These are phyloP conservation scores for Colletotrichum brevisporum DNA, from an alignment of 2,329 filamentous ascomycete species.

Conservation along the genomic window DNA sequence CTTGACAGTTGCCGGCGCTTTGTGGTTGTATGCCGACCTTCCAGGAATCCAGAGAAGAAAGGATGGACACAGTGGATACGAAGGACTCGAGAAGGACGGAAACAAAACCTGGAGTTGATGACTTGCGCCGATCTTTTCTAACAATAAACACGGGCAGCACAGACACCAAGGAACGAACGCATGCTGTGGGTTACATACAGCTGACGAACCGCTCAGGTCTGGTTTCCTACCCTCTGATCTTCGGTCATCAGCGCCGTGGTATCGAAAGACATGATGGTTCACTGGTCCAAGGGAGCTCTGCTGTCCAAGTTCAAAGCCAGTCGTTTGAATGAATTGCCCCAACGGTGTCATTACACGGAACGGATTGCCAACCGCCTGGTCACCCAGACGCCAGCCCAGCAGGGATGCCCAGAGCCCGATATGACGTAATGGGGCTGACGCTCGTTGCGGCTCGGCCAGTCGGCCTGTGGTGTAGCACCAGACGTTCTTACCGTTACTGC, in stretches of 20 bases:
- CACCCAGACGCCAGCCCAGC: constrained; percentile 17
- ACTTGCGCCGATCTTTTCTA: constrained; percentile 21
- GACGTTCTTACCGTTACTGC: neutral
- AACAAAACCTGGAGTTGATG: neutral
- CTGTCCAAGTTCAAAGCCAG: constrained; percentile 12
- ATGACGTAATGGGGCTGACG: constrained; percentile 30
- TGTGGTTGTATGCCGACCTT: neutral
- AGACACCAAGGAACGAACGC: constrained; percentile 13
- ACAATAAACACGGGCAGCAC: constrained; percentile 13
- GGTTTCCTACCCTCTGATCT: neutral
- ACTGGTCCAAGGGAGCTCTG: neutral
- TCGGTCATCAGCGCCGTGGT: neutral
- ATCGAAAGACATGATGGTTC: neutral
- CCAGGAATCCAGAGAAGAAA: neutral
- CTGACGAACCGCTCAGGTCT: constrained; percentile 19
- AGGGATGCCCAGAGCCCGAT: constrained; percentile 12
- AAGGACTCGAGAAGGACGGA: constrained; percentile 1
- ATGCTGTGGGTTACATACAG: constrained; percentile 2
- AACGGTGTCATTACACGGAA: too few species aligned
- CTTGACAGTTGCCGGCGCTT: neutral
- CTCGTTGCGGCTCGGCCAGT: neutral
- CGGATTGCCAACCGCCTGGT: too few species aligned
- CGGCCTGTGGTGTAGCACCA: neutral
- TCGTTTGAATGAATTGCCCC: neutral
- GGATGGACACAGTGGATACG: constrained; percentile 1